Percentiles rank a stretch among this genome's conserved stretches.
Evolutionary conservation across 208 protist species (phyloP).

Genomic region (Phytomonas sp.): DNA sequence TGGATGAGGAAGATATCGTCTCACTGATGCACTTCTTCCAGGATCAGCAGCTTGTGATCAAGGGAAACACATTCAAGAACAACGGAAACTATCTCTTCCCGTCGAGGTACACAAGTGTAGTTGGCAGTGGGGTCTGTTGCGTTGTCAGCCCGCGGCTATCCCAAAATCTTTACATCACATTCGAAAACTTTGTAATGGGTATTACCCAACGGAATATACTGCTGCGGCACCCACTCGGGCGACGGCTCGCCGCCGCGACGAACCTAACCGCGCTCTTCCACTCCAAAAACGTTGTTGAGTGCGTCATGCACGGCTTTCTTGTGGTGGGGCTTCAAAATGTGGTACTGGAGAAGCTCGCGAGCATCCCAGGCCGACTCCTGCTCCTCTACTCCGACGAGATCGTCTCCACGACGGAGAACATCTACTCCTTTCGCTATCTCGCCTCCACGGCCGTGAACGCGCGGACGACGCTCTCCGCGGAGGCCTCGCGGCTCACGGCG

Average conservation of each 20-base stretch:
- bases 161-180: constrained; percentile 43
- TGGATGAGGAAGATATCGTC: constrained; percentile 49
- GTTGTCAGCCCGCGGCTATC: background rate
- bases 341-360: constrained; percentile 54
- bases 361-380: constrained; percentile 39
- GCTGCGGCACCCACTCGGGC: constrained; percentile 73
- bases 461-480: constrained; percentile 31
- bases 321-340: constrained; percentile 56
- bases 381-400: constrained; percentile 65
- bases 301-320: constrained; percentile 73
- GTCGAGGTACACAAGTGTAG: background rate
- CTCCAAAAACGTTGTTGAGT: constrained; percentile 67
- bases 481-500: constrained; percentile 23
- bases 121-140: background rate
- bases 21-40: constrained; percentile 77
- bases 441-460: constrained; percentile 36
- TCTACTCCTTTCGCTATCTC: constrained; percentile 81
- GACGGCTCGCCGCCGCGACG: constrained; percentile 64
- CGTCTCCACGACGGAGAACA: constrained; percentile 57
- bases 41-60: constrained; percentile 23
- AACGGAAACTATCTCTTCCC: background rate
- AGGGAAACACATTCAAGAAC: background rate
- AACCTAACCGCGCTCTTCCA: constrained; percentile 73
- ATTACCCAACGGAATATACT: constrained; percentile 75
- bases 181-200: constrained; percentile 77